phyloP scores from a whole-genome alignment of 2,329 filamentous ascomycete genomes.

The Pezizomycotina sp. region DNA sequence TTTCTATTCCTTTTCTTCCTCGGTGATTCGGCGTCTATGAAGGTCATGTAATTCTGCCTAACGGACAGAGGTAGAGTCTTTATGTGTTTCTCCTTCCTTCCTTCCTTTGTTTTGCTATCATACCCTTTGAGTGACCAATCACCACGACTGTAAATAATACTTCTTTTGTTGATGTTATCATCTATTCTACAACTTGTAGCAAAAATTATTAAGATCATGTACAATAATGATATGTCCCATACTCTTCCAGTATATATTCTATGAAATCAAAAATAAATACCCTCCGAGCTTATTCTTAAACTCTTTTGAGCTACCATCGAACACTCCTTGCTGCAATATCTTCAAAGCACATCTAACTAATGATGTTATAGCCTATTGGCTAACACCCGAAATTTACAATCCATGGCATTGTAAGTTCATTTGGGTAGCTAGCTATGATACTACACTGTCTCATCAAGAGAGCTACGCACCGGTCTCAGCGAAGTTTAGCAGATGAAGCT shows the following conservation, averaged over 20 bases:
- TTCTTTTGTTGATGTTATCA: not conserved
- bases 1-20: conserved; percentile 7
- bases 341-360: conserved; percentile 1
- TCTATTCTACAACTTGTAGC: not conserved
- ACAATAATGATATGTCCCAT: not conserved
- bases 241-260: not conserved
- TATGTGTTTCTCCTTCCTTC: conserved; percentile 9
- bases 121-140: not conserved
- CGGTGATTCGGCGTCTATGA: conserved; percentile 10
- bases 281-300: conserved; percentile 1
- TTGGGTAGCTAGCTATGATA: too few species aligned
- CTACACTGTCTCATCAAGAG: too few species aligned
- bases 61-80: too few species aligned
- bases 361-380: too few species aligned
- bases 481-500: too few species aligned
- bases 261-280: not conserved
- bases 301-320: not conserved
- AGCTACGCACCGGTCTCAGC: too few species aligned
- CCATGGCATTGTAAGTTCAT: too few species aligned
- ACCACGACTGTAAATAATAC: not conserved
- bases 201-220: not conserved
- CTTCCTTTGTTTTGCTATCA: conserved; percentile 1
- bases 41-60: too few species aligned
- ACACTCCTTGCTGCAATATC: not conserved
- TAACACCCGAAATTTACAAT: too few species aligned